Conservation (phyloP, 2,329 filamentous ascomycete species). For the Colletotrichum endophyticum region DNA sequence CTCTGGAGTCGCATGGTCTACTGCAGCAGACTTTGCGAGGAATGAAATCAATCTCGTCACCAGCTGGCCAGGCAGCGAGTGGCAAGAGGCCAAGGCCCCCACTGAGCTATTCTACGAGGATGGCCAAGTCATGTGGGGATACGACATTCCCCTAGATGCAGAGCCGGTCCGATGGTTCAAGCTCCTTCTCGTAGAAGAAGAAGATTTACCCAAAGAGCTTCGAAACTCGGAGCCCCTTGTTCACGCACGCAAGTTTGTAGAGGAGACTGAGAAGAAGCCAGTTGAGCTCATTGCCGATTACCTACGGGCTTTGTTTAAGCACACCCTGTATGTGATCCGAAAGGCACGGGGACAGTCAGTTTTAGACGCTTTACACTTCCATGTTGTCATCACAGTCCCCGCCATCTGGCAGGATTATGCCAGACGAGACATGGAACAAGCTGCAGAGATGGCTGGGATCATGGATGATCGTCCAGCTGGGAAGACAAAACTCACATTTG, state of each 20-base stretch:
- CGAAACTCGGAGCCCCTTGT: not conserved
- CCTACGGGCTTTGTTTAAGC: not conserved
- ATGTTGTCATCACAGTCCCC: not conserved
- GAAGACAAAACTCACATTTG: not conserved
- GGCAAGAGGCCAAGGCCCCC: not conserved
- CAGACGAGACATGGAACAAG: not conserved
- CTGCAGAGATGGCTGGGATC: not conserved
- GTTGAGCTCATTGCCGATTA: not conserved
- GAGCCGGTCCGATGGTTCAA: not conserved
- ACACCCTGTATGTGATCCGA: not conserved
- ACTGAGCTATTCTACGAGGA: not conserved
- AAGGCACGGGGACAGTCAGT: not conserved
- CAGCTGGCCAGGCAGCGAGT: not conserved
- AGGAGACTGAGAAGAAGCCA: not conserved
- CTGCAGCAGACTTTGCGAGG: not conserved
- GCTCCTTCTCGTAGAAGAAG: not conserved
- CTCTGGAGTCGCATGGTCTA: not conserved
- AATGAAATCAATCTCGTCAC: not conserved
- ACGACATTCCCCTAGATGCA: not conserved
- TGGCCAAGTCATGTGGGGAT: not conserved
- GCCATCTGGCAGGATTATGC: not conserved
- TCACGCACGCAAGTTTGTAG: not conserved
- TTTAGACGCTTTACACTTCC: not conserved
- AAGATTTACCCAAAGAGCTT: not conserved
- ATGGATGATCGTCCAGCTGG: not conserved